phyloP scores from a whole-genome alignment of 2,329 filamentous ascomycete genomes.

The Knoxdaviesia capensis region DNA sequence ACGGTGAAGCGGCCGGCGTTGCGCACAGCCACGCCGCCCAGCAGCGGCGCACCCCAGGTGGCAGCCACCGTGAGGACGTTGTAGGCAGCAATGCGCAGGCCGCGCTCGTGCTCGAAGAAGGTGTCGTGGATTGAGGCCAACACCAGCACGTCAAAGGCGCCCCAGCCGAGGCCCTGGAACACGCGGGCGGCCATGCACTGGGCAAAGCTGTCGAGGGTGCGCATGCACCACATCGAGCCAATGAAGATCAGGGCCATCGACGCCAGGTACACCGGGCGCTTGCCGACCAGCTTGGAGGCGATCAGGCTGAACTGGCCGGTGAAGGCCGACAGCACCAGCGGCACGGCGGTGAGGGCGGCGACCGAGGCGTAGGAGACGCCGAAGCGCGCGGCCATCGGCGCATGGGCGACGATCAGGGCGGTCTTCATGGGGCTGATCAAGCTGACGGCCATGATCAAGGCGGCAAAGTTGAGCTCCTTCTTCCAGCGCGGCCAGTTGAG shows the following conservation, averaged over 20 bases:
- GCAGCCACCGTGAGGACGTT: constrained; percentile 22
- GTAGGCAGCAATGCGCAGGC: constrained; percentile 21
- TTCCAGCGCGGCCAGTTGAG: constrained; percentile 36
- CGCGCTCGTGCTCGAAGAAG: constrained; percentile 35
- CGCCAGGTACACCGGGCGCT: constrained; percentile 29
- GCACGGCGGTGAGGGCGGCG: constrained; percentile 29
- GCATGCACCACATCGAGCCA: constrained; percentile 29
- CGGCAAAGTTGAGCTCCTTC: constrained; percentile 25
- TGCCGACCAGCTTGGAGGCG: constrained; percentile 26
- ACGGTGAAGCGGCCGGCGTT: constrained; percentile 19
- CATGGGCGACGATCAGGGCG: constrained; percentile 26
- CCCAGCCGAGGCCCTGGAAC: constrained; percentile 38
- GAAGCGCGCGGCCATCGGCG: constrained; percentile 20
- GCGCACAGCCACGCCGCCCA: constrained; percentile 28
- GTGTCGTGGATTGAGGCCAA: constrained; percentile 33
- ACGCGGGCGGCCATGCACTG: constrained; percentile 30
- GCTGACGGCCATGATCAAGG: constrained; percentile 24
- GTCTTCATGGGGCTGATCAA: constrained; percentile 32
- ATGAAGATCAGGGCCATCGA: constrained; percentile 24
- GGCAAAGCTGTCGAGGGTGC: constrained; percentile 17
- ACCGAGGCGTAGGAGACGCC: constrained; percentile 24
- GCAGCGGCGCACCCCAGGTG: constrained; percentile 32
- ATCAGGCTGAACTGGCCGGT: constrained; percentile 21
- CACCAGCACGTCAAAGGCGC: constrained; percentile 33
- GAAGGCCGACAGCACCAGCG: constrained; percentile 27